A percentile compares a stretch with the other conserved stretches of the same genome.
Conservation (phyloP, 495 filamentous ascomycete genomes). For the Aspergillus taichungensis region DNA sequence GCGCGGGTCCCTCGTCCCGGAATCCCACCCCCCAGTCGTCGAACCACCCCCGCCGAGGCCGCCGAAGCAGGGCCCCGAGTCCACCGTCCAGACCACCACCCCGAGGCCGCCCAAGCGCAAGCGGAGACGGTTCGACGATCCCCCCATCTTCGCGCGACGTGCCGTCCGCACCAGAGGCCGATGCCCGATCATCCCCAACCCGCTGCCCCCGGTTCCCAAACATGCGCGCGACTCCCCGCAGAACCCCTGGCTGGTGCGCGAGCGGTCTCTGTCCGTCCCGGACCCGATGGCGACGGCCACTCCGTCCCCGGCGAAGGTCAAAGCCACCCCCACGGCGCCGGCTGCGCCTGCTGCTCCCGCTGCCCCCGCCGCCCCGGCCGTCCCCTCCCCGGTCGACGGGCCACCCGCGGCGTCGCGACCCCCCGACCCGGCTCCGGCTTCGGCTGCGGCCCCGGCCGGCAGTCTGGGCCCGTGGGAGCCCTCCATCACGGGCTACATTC, state of each 20-base stretch:
- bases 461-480: constrained; percentile 63
- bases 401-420: not conserved
- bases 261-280: constrained; percentile 16
- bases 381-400: not conserved
- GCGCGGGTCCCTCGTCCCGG: constrained; percentile 7
- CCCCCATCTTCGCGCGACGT: constrained; percentile 39
- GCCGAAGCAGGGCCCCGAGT: constrained; percentile 20
- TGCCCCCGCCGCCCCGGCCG: not conserved
- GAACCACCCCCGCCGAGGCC: constrained; percentile 2
- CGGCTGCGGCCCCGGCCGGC: constrained; percentile 14
- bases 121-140: constrained; percentile 34
- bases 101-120: constrained; percentile 26
- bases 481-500: constrained; percentile 56
- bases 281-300: constrained; percentile 9
- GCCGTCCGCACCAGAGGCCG: constrained; percentile 27
- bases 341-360: not conserved
- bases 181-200: constrained; percentile 31
- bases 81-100: constrained; percentile 12
- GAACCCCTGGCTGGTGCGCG: constrained; percentile 20
- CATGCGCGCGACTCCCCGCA: constrained; percentile 17
- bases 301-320: constrained; percentile 9
- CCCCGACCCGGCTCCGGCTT: not conserved
- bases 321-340: constrained; percentile 2
- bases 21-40: constrained; percentile 1
- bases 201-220: constrained; percentile 27